Evolutionary conservation across 2,329 filamentous ascomycete genomes (phyloP).

Genomic region (Colletotrichum tabaci): DNA sequence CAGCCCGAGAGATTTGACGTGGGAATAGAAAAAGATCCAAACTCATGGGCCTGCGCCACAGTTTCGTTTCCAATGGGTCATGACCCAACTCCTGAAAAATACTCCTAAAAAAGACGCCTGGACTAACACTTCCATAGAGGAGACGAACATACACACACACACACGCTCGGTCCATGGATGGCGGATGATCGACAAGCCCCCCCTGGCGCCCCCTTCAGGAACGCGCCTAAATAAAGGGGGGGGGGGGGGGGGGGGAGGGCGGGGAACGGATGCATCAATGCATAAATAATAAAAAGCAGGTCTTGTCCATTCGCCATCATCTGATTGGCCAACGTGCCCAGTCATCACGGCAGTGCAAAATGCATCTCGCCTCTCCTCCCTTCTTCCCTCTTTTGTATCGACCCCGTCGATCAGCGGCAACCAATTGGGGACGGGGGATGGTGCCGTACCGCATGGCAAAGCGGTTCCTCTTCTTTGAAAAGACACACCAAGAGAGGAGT

Average conservation of each 20-base stretch:
- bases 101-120: no score
- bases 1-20: neutral
- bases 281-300: slow-evolving; percentile 28
- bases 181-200: slow-evolving; percentile 13
- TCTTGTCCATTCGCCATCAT: neutral
- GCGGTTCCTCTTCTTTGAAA: neutral
- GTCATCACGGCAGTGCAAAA: slow-evolving; percentile 21
- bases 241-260: neutral
- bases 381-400: neutral
- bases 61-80: no score
- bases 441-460: neutral
- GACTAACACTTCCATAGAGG: neutral
- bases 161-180: neutral
- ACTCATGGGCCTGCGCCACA: slow-evolving; percentile 15
- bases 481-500: no score
- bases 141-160: neutral
- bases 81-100: neutral
- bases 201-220: neutral
- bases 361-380: neutral
- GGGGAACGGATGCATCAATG: slow-evolving; percentile 30
- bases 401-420: slow-evolving; percentile 19
- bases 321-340: slow-evolving; percentile 17
- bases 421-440: neutral
- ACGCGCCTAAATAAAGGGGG: neutral
- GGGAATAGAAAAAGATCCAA: neutral